phyloP scores from a whole-genome alignment of 345 rosid species.

The Microthlaspi erraticum region DNA sequence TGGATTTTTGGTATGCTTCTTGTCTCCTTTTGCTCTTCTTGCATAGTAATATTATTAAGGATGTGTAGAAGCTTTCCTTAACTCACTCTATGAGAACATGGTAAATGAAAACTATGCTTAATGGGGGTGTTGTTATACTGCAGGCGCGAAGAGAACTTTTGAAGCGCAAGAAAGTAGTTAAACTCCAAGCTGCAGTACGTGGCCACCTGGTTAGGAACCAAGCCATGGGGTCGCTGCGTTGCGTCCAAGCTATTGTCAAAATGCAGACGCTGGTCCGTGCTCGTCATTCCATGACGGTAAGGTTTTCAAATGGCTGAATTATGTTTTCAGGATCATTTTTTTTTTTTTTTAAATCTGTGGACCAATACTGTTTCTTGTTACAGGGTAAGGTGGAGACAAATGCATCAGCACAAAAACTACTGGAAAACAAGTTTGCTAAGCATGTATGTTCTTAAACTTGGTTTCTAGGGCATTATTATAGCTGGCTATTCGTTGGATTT shows the following conservation, averaged over 20 bases:
- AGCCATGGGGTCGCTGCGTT: constrained; percentile 85
- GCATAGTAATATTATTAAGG: too few species aligned
- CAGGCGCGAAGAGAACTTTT: constrained; percentile 71
- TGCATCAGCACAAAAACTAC: constrained; percentile 69
- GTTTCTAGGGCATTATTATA: not conserved
- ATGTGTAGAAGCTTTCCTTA: too few species aligned
- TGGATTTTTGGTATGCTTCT: constrained; percentile 55
- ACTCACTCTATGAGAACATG: too few species aligned
- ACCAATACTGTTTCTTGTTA: constrained; percentile 36
- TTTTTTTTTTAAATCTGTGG: not conserved
- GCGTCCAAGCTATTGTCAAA: constrained; percentile 87
- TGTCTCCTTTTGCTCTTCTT: constrained; percentile 20
- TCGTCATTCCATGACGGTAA: constrained; percentile 57
- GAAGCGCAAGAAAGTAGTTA: constrained; percentile 71
- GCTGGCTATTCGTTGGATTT: constrained; percentile 9
- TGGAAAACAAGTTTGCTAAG: constrained; percentile 79
- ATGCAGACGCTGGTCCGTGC: constrained; percentile 90
- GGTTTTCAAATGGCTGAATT: constrained; percentile 8
- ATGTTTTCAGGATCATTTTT: constrained; percentile 4
- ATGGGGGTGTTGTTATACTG: constrained; percentile 3
- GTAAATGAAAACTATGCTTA: constrained; percentile 24
- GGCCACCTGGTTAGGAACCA: constrained; percentile 90
- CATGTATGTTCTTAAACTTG: constrained; percentile 56
- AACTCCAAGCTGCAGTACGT: constrained; percentile 92
- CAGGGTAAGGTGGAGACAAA: constrained; percentile 58